These are phyloP conservation scores for Calonectria pteridis DNA, from an alignment of 2,329 filamentous ascomycete species.

Conservation along the genomic window DNA sequence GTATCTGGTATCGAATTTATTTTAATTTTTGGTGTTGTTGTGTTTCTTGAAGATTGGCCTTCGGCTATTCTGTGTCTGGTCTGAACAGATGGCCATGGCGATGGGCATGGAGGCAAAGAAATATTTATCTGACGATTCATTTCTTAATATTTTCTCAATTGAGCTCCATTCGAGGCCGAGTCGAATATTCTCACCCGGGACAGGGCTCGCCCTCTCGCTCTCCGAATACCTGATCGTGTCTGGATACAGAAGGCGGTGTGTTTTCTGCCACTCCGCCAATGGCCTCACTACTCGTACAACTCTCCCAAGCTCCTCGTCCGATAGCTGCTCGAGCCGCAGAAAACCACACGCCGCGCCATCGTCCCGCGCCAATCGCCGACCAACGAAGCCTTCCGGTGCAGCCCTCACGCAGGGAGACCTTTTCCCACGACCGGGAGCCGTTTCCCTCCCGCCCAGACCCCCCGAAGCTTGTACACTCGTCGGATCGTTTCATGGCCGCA, in stretches of 20 bases:
- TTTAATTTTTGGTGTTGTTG: neutral
- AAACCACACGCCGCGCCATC: constrained; percentile 11
- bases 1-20: neutral
- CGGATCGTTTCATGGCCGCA: constrained; percentile 42
- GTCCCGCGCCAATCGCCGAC: constrained; percentile 14
- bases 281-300: constrained; percentile 40
- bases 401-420: neutral
- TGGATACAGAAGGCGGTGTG: constrained; percentile 37
- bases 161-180: too few species aligned
- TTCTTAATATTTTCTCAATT: too few species aligned
- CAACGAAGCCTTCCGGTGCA: neutral
- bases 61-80: neutral
- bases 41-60: neutral
- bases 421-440: neutral
- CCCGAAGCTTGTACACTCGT: constrained; percentile 15
- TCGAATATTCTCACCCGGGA: neutral
- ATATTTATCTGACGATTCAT: neutral
- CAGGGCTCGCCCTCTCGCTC: neutral
- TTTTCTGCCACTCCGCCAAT: constrained; percentile 36
- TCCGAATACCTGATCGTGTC: neutral
- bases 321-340: constrained; percentile 27
- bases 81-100: neutral
- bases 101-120: neutral
- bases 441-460: neutral
- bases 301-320: constrained; percentile 42